A percentile compares a stretch with the other conserved stretches of the same genome.
These are phyloP conservation scores for Cercospora zeae-maydis DNA, from an alignment of 2,329 filamentous ascomycete genomes.

Conservation along the genomic window DNA sequence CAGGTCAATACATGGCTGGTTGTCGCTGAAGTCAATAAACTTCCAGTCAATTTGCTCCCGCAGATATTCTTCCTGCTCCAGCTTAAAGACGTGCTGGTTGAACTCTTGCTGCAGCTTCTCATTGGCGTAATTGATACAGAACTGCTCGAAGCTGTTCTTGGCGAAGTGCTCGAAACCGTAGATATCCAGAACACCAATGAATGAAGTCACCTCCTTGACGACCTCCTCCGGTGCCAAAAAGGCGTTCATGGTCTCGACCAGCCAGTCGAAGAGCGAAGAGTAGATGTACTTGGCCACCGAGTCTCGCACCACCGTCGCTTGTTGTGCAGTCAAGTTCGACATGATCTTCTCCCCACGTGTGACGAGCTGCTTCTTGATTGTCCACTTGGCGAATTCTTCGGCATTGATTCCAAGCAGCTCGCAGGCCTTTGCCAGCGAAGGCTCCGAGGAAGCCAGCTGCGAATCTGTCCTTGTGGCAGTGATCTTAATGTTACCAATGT, in stretches of 20 bases:
- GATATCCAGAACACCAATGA: slow-evolving; percentile 98
- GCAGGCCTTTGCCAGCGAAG: slow-evolving; percentile 76
- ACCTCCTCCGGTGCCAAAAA: slow-evolving; percentile 88
- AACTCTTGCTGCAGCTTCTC: slow-evolving; percentile 99
- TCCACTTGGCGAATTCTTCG: slow-evolving; percentile 91
- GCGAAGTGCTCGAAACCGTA: slow-evolving; percentile 99
- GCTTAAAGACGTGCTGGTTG: slow-evolving; percentile 98
- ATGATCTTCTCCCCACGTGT: slow-evolving; percentile 97
- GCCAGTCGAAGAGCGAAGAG: slow-evolving; percentile 96
- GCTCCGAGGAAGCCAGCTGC: slow-evolving; percentile 73
- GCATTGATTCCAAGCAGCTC: slow-evolving; percentile 82
- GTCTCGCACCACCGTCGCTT: slow-evolving; percentile 90
- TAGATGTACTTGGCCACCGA: slow-evolving; percentile 99
- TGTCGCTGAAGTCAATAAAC: slow-evolving; percentile 99
- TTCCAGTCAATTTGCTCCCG: slow-evolving; percentile 98
- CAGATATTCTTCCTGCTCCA: slow-evolving; percentile 97
- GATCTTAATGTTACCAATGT: slow-evolving; percentile 96
- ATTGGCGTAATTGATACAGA: slow-evolving; percentile 99
- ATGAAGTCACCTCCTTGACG: slow-evolving; percentile 74
- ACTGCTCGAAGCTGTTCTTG: slow-evolving; percentile 99
- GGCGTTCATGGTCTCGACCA: slow-evolving; percentile 93
- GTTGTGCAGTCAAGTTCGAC: slow-evolving; percentile 88
- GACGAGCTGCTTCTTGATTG: slow-evolving; percentile 96
- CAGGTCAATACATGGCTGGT: slow-evolving; percentile 96
- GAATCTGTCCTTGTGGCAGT: slow-evolving; percentile 86